Conservation (phyloP, 2,329 filamentous ascomycete genomes). For the Pseudocercospora musae region DNA sequence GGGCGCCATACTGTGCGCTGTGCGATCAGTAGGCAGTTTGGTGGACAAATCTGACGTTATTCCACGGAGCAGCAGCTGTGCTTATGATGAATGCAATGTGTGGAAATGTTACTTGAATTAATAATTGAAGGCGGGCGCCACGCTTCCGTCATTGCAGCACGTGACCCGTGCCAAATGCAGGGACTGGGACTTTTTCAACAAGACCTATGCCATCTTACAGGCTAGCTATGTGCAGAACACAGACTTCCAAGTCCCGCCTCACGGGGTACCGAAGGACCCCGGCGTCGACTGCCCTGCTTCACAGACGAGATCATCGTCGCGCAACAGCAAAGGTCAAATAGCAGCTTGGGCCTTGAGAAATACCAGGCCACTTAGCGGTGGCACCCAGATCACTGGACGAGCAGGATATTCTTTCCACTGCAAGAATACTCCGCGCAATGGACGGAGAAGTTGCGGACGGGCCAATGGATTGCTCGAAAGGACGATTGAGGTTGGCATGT, state of each 20-base stretch:
- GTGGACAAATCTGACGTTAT: background rate
- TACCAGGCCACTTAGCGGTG: conserved; percentile 6
- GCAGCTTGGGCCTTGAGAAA: conserved; percentile 4
- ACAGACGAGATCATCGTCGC: conserved; percentile 7
- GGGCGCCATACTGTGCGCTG: conserved; percentile 37
- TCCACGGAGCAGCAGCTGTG: background rate
- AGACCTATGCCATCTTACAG: background rate
- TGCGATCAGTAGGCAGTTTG: background rate
- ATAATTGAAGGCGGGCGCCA: background rate
- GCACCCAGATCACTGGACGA: conserved; percentile 4
- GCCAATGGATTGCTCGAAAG: conserved; percentile 4
- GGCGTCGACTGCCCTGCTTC: conserved; percentile 16
- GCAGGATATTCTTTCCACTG: background rate
- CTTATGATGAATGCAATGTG: background rate
- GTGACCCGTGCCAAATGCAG: too few relatives aligned
- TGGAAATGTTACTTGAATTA: background rate
- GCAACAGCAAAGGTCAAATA: conserved; percentile 6
- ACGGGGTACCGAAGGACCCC: conserved; percentile 16
- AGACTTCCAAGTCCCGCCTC: conserved; percentile 15
- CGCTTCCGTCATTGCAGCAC: background rate
- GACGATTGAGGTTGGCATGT: conserved; percentile 7
- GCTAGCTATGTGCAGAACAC: conserved; percentile 13
- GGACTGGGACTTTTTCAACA: too few relatives aligned
- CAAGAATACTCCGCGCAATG: conserved; percentile 2
- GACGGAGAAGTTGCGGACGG: background rate